phyloP scores from a whole-genome alignment of 2,329 filamentous ascomycete species.

The Ophiostoma ulmi region DNA sequence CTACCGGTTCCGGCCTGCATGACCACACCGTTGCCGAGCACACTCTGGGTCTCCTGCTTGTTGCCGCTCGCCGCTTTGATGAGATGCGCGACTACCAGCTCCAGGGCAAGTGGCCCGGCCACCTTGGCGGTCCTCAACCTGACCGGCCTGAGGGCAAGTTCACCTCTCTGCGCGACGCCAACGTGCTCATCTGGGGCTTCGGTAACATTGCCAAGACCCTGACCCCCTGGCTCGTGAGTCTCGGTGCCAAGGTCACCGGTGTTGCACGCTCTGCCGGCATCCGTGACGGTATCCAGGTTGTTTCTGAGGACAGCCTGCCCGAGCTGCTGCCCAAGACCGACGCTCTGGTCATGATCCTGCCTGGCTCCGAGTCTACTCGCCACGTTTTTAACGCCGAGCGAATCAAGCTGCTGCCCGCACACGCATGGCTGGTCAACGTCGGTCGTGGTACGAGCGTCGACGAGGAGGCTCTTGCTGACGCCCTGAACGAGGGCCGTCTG shows the following conservation, averaged over 20 bases:
- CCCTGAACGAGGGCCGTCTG: slow-evolving; percentile 41
- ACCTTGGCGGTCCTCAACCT: slow-evolving; percentile 42
- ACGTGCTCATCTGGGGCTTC: slow-evolving; percentile 45
- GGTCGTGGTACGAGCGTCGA: slow-evolving; percentile 47
- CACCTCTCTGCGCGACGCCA: slow-evolving; percentile 42
- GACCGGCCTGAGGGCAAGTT: slow-evolving; percentile 37
- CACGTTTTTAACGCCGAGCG: slow-evolving; percentile 40
- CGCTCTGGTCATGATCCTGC: slow-evolving; percentile 47
- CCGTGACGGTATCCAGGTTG: slow-evolving; percentile 44
- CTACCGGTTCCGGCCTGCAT: slow-evolving; percentile 45
- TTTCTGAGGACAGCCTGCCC: slow-evolving; percentile 38
- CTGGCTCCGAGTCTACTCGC: slow-evolving; percentile 39
- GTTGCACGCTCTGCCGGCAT: slow-evolving; percentile 54
- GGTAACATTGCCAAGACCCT: slow-evolving; percentile 47
- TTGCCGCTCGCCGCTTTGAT: slow-evolving; percentile 38
- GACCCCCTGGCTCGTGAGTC: slow-evolving; percentile 37
- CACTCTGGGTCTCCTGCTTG: slow-evolving; percentile 41
- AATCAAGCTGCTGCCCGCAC: slow-evolving; percentile 38
- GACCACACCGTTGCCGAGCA: slow-evolving; percentile 48
- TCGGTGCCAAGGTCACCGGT: slow-evolving; percentile 55
- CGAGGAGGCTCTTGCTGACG: slow-evolving; percentile 45
- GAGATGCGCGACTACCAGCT: slow-evolving; percentile 45
- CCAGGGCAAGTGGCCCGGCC: slow-evolving; percentile 41
- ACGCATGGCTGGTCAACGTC: slow-evolving; percentile 42
- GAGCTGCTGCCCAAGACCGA: slow-evolving; percentile 41